Evolutionary conservation across 495 filamentous ascomycete species (phyloP).

Genomic region (Apiosordaria backusii): DNA sequence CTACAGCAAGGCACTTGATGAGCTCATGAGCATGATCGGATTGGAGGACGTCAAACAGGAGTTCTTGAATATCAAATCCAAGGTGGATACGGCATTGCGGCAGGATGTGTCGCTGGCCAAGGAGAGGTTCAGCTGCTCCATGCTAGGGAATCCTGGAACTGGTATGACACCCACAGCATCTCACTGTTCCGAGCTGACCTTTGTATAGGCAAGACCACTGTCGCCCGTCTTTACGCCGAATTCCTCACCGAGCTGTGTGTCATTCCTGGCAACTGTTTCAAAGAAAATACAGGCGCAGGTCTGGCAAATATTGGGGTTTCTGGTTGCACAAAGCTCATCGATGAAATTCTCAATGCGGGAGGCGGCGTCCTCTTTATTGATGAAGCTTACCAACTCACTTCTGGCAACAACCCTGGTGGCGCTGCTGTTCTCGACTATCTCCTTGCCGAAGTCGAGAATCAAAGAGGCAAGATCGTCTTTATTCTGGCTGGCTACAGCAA

Average conservation of each 20-base stretch:
- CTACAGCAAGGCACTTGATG: constrained; percentile 56
- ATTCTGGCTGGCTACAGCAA: constrained; percentile 74
- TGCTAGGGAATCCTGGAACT: constrained; percentile 80
- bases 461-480: constrained; percentile 70
- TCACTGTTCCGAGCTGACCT: background rate
- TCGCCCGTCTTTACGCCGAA: constrained; percentile 71
- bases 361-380: constrained; percentile 76
- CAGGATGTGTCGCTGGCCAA: constrained; percentile 54
- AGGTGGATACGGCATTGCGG: constrained; percentile 57
- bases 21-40: constrained; percentile 67
- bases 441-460: constrained; percentile 71
- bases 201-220: constrained; percentile 68
- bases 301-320: constrained; percentile 61
- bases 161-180: constrained; percentile 41
- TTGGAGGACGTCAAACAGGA: constrained; percentile 66
- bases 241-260: constrained; percentile 61
- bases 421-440: constrained; percentile 67
- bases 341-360: constrained; percentile 50
- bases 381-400: constrained; percentile 72
- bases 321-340: constrained; percentile 56
- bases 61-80: constrained; percentile 63
- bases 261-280: constrained; percentile 51
- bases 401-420: constrained; percentile 51
- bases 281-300: constrained; percentile 67
- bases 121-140: constrained; percentile 59